Percentiles rank a stretch among this genome's conserved stretches.
Evolutionary conservation across 2,329 filamentous ascomycete genomes (phyloP).

Genomic region (Fusarium siculi): DNA sequence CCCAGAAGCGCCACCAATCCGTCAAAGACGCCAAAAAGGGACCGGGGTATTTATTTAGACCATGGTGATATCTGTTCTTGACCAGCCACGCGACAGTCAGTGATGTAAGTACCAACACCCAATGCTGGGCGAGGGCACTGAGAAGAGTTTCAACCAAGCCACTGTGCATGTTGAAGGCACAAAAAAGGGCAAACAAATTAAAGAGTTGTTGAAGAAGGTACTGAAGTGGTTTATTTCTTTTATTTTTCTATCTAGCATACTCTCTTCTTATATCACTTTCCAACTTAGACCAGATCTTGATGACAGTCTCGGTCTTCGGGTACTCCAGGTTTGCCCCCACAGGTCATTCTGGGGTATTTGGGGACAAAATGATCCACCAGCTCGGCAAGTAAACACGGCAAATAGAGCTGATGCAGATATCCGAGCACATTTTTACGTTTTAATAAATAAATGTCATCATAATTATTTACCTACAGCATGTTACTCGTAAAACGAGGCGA

Average conservation of each 20-base stretch:
- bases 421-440: background rate
- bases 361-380: conserved; percentile 15
- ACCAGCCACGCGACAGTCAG: conserved; percentile 20
- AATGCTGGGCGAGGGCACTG: conserved; percentile 30
- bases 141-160: conserved; percentile 37
- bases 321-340: conserved; percentile 24
- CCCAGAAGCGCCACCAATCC: conserved; percentile 79
- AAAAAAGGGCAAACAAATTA: background rate
- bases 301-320: conserved; percentile 19
- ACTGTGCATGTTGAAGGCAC: conserved; percentile 38
- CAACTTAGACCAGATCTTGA: conserved; percentile 20
- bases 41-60: conserved; percentile 78
- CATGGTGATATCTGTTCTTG: conserved; percentile 56
- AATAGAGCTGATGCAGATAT: background rate
- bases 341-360: conserved; percentile 29
- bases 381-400: conserved; percentile 36
- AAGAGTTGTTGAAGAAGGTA: conserved; percentile 1
- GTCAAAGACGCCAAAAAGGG: conserved; percentile 71
- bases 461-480: accelerated
- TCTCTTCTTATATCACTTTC: conserved; percentile 28
- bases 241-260: background rate
- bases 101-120: conserved; percentile 25
- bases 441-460: background rate
- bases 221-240: background rate
- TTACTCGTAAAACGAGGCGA: background rate